Base-by-base conservation (phyloP, 2,329 filamentous ascomycete genomes). In the Trichothecium sympodiale region DNA sequence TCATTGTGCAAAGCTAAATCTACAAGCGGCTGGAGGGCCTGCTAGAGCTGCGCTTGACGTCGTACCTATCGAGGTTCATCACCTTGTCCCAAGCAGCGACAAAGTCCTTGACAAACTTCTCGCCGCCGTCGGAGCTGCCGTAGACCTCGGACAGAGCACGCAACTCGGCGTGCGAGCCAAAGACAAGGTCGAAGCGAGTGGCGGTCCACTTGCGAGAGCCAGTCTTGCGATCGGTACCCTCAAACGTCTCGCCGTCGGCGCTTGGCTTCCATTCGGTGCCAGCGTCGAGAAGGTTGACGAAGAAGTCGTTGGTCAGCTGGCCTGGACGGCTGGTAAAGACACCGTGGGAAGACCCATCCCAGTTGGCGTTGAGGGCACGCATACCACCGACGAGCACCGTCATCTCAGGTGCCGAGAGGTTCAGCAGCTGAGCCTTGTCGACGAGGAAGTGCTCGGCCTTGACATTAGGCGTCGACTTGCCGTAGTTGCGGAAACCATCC, bases 401-500 rank as follows among this genome's bases (percentile, higher is more conserved):
- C 52, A 85, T 48, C 59, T 88, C 80, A 1, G 82, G 81, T 1
- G 77, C 70, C 8, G 79, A 71, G 7, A 88, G 74, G 3, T 68
- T 82, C 13, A 88, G 72, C 15, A 82, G 73, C 42, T 82, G 65
- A 2, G 83, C 83, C 43, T 66, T 69, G 69, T 88, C 83, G 34
- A 88, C 67, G 15, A 87, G 70, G 52, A 75, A 68, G 48, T 83
- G 71, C 62, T 88, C 83, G 6, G 74, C 69, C 46, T 66, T 68
- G 23, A 77, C 77, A 29, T 77, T 74, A 2, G 58, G 41, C 3
- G 68, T 76, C 2, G 71, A 71, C 44, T 71, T 65, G 50, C 80
- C 81, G 53, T 82, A 86, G 70, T 83, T 87, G 52, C 82, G 80
- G 80, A 88, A 87, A 5, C 79, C 80, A 43, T 88, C 83, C n/a